Percentiles rank a stretch among this genome's conserved stretches.
Conservation (phyloP, 1,139 yeast genomes). For the Debaryomycetaceae sp. region DNA sequence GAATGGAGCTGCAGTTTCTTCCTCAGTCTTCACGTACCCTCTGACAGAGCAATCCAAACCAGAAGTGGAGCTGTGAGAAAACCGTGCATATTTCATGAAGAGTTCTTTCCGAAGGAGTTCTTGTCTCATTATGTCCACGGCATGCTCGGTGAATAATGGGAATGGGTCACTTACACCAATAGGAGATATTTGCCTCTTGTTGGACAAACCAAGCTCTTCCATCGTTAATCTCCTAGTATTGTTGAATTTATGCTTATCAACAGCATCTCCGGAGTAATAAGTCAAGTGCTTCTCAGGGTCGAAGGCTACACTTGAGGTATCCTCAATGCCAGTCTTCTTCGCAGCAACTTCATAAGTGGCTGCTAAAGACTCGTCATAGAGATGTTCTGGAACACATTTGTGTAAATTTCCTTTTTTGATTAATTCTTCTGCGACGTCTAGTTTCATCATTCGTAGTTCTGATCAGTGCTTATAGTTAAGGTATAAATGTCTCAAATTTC, state of each 20-base stretch:
- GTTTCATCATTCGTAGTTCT: neutral
- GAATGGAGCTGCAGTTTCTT: conserved; percentile 36
- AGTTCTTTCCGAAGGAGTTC: conserved; percentile 45
- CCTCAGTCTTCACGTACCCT: conserved; percentile 41
- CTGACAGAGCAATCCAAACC: conserved; percentile 47
- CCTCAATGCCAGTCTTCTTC: conserved; percentile 30
- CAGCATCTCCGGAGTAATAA: conserved; percentile 31
- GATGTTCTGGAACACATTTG: conserved; percentile 15
- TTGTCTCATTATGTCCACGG: conserved; percentile 51
- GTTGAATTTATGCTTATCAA: conserved; percentile 20
- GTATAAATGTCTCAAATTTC: too few species aligned
- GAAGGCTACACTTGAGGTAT: conserved; percentile 25
- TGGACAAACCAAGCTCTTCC: conserved; percentile 42
- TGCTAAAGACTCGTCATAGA: conserved; percentile 13
- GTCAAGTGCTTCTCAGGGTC: conserved; percentile 45
- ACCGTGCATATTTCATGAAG: conserved; percentile 43
- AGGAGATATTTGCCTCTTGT: conserved; percentile 39
- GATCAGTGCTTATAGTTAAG: too few species aligned
- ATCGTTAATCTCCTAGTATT: conserved; percentile 44
- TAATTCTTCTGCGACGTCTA: neutral
- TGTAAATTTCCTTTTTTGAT: conserved; percentile 20
- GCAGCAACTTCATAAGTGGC: conserved; percentile 21
- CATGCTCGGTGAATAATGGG: conserved; percentile 56
- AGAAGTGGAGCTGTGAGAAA: conserved; percentile 32
- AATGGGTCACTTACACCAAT: conserved; percentile 57